A percentile compares a stretch with the other conserved stretches of the same genome.
Conservation (phyloP, 768 basidiomycete species). For the Serendipita indica region DNA sequence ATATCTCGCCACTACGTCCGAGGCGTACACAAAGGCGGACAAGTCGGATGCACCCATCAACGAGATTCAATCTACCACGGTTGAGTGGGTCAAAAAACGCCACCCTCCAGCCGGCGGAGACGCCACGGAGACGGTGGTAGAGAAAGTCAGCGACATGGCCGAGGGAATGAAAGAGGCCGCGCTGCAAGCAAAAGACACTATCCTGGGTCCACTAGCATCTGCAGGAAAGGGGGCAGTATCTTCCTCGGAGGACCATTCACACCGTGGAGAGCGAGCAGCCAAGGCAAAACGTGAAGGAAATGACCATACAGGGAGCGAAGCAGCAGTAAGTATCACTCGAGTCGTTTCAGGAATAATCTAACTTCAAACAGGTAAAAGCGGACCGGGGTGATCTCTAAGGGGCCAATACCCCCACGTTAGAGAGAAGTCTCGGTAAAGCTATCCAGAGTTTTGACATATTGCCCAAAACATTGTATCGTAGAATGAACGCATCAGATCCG, state of each 20-base stretch:
- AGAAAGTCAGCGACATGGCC: background rate
- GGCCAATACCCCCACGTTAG: too few relatives aligned
- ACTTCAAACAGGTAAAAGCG: background rate
- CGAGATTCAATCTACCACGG: constrained; percentile 17
- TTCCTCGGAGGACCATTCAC: background rate
- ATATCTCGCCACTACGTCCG: constrained; percentile 43
- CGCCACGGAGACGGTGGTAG: background rate
- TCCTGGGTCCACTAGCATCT: background rate
- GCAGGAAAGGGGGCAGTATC: constrained; percentile 1
- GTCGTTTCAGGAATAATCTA: too few relatives aligned
- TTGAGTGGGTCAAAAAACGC: constrained; percentile 19
- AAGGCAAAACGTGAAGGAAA: background rate
- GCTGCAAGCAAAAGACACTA: background rate
- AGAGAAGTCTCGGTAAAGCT: too few relatives aligned
- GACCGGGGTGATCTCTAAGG: background rate
- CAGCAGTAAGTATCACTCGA: background rate
- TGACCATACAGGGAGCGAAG: background rate
- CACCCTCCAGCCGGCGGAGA: constrained; percentile 16
- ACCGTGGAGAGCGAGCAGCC: background rate
- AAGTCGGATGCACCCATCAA: constrained; percentile 12
- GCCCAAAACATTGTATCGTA: too few relatives aligned
- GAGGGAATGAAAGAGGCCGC: constrained; percentile 6
- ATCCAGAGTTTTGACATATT: too few relatives aligned
- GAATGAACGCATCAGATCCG: too few relatives aligned
- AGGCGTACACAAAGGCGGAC: constrained; percentile 45